Evolutionary conservation across 176 grass and related monocot species (phyloP).

Genomic region (Triticum timopheevii): DNA sequence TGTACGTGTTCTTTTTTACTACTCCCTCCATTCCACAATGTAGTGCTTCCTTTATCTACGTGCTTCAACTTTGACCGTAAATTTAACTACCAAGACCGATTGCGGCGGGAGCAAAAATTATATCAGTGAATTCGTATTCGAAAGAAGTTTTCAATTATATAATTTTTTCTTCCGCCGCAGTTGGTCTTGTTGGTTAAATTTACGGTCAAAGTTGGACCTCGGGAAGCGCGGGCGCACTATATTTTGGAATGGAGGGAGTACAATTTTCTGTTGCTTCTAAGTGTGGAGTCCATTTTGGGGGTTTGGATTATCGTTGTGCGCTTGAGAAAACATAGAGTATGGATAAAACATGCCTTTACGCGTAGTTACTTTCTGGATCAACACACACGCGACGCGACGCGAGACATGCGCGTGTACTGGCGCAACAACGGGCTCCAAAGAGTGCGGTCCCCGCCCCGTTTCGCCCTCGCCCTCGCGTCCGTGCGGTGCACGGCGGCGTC

Average conservation of each 20-base stretch:
- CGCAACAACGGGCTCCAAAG: neutral
- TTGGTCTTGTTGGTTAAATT: no score
- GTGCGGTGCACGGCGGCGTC: neutral
- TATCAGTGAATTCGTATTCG: no score
- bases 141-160: no score
- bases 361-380: neutral
- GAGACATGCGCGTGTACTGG: neutral
- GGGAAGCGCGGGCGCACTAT: no score
- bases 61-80: no score
- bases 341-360: neutral
- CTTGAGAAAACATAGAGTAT: neutral
- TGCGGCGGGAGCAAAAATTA: no score
- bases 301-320: neutral
- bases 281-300: neutral
- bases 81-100: no score
- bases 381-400: conserved; percentile 11
- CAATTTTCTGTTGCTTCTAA: neutral
- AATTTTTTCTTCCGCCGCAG: no score
- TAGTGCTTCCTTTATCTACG: no score
- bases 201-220: no score
- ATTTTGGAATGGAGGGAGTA: no score
- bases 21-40: no score
- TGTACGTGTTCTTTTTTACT: neutral
- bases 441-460: neutral
- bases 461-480: neutral